phyloP scores from a whole-genome alignment of 768 basidiomycete species.

The Tricholoma matsutake region DNA sequence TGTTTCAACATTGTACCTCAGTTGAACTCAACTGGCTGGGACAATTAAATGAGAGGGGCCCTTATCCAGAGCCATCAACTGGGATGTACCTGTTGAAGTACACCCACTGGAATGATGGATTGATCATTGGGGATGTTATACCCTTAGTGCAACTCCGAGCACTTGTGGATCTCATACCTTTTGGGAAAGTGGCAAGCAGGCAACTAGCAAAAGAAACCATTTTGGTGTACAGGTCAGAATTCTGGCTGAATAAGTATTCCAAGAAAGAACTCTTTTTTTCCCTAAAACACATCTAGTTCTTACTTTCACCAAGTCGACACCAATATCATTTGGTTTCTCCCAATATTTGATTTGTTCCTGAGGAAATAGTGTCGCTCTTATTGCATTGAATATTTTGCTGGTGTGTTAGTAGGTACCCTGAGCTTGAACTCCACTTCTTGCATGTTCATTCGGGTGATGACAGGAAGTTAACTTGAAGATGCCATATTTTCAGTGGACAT shows the following conservation, averaged over 20 bases:
- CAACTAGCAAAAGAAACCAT: slow-evolving; percentile 2
- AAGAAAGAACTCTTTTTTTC: not conserved
- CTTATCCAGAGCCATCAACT: slow-evolving; percentile 5
- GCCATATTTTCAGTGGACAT: too few species aligned
- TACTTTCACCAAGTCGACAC: not conserved
- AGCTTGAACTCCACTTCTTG: too few species aligned
- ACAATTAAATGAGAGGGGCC: not conserved
- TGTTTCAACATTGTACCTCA: slow-evolving; percentile 7
- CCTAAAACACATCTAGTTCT: not conserved
- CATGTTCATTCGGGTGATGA: too few species aligned
- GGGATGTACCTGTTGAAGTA: slow-evolving; percentile 4
- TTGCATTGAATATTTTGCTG: not conserved
- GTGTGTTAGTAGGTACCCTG: not conserved
- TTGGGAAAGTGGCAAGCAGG: slow-evolving; percentile 5
- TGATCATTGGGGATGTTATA: slow-evolving; percentile 7
- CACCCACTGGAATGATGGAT: not conserved
- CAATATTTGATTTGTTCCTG: not conserved
- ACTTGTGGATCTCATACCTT: slow-evolving; percentile 9
- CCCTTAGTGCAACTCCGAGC: slow-evolving; percentile 4
- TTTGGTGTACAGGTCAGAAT: slow-evolving; percentile 1
- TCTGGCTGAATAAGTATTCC: not conserved
- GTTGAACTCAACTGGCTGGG: not conserved
- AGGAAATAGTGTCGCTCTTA: not conserved
- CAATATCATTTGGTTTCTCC: not conserved
- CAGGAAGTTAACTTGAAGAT: too few species aligned